Evolutionary conservation across 2,329 filamentous ascomycete genomes (phyloP).

Genomic region (Phyllosticta capitalensis): DNA sequence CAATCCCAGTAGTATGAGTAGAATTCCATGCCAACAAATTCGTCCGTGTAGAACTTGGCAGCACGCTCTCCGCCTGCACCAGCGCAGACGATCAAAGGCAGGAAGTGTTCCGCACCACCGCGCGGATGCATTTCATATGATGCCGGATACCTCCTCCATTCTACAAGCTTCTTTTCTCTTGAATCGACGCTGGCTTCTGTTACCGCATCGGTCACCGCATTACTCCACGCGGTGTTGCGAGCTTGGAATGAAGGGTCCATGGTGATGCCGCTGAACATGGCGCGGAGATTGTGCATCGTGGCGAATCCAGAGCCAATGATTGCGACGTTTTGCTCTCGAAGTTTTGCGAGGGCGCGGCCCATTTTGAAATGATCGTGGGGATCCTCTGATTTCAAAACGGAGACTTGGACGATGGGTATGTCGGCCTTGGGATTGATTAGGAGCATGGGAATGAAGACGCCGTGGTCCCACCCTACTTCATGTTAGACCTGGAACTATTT

Average conservation of each 20-base stretch:
- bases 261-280: slow-evolving; percentile 32
- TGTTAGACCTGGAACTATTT: not conserved
- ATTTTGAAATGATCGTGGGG: slow-evolving; percentile 41
- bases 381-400: slow-evolving; percentile 45
- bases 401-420: slow-evolving; percentile 49
- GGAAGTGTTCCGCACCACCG: slow-evolving; percentile 47
- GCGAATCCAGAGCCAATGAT: slow-evolving; percentile 53
- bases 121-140: slow-evolving; percentile 47
- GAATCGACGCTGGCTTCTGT: slow-evolving; percentile 24
- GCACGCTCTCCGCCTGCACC: slow-evolving; percentile 38
- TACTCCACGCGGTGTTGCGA: slow-evolving; percentile 37
- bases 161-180: slow-evolving; percentile 32
- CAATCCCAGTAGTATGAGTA: slow-evolving; percentile 47
- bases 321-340: slow-evolving; percentile 47
- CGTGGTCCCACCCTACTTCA: slow-evolving; percentile 47
- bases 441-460: slow-evolving; percentile 50
- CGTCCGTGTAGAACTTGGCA: slow-evolving; percentile 40
- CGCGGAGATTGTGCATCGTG: slow-evolving; percentile 45
- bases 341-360: slow-evolving; percentile 42
- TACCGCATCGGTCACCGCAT: slow-evolving; percentile 35
- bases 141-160: slow-evolving; percentile 41
- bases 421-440: slow-evolving; percentile 45
- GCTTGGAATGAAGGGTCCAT: slow-evolving; percentile 22
- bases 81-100: slow-evolving; percentile 50
- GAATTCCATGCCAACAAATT: slow-evolving; percentile 41